Evolutionary conservation across 371 early-diverging fungal species (phyloP), one percentile per base, ranked within the genome.

Genomic region (Mortierella sp.): DNA sequence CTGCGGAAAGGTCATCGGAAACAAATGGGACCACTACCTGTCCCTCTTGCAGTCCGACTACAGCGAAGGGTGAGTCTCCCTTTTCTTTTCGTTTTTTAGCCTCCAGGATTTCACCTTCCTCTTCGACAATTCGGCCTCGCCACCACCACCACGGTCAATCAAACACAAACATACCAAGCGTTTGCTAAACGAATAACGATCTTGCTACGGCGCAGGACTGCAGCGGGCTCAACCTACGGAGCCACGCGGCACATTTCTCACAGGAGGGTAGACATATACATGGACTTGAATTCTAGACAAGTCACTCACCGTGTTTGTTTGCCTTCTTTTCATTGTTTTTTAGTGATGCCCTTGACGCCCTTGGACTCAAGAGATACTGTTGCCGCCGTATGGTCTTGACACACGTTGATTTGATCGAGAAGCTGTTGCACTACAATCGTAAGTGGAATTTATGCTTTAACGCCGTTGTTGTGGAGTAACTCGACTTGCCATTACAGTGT

Each of bases 371-470:
- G 91, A 94, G 99, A 74, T 98, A 98, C 82, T 99, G 99, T 94
- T 99, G 99, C 92, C 92, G 99, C 77, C 95, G 99, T 82, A 99
- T 99, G 99, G 96, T 99, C 49, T 93, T 99, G 70, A 98, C 99
- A 18, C 99, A 99, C 89, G 99, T 99, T 49, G 99, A 99, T 83
- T 92, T 99, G 87, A 99, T 99, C 89, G 99, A 99, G 88, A 99
- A 99, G 90, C 92, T 99, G 44, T 89, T 99, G 73, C 97, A 98
- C 88, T 99, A 97, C 89, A 97, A 98, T 86, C 93, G 95, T 95
- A 91, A 91, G 94, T 91, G 29, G 54, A 49, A 21, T 18, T 4
- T 27, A 11, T n/a, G 14, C 11, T 11, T 49, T 58, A 24, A 21
- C 16, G 43, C 24, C 2, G 3, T 58, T 35, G 24, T 49, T 38